phyloP scores from a whole-genome alignment of 2,329 filamentous ascomycete species.

The Trichoderma breve region DNA sequence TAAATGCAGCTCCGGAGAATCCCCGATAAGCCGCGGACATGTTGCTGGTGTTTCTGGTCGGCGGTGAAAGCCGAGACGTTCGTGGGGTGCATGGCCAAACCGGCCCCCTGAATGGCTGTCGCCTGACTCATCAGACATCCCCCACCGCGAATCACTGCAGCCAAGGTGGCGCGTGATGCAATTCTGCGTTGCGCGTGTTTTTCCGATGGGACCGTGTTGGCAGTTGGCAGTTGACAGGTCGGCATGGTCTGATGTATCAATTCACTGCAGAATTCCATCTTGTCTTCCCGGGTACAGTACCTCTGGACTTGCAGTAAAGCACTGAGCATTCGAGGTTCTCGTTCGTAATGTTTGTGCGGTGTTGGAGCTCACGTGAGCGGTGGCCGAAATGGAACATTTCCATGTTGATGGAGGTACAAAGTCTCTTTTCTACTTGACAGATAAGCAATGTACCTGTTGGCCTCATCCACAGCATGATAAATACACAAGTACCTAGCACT shows the following conservation, averaged over 20 bases:
- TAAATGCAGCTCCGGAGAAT: not conserved
- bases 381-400: not conserved
- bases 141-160: constrained; percentile 15
- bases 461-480: not conserved
- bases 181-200: constrained; percentile 15
- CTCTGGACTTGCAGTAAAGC: not conserved
- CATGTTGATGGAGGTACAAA: not conserved
- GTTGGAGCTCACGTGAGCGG: not conserved
- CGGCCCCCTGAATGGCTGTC: constrained; percentile 18
- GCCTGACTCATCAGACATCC: constrained; percentile 17
- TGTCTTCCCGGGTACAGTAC: not conserved
- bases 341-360: not conserved
- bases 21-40: not conserved
- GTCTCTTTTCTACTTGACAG: not conserved
- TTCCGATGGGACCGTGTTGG: not conserved
- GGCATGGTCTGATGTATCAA: not conserved
- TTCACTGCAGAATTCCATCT: not conserved
- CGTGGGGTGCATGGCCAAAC: constrained; percentile 13
- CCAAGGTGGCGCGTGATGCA: constrained; percentile 19
- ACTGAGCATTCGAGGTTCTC: not conserved
- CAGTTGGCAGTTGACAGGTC: not conserved
- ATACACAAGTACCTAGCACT: not conserved
- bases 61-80: constrained; percentile 17
- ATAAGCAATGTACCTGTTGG: not conserved
- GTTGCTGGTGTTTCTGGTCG: not conserved